Percentiles rank a stretch among this genome's conserved stretches.
phyloP scores from a whole-genome alignment of 345 rosid genomes.

The Melaleuca quinquenervia region DNA sequence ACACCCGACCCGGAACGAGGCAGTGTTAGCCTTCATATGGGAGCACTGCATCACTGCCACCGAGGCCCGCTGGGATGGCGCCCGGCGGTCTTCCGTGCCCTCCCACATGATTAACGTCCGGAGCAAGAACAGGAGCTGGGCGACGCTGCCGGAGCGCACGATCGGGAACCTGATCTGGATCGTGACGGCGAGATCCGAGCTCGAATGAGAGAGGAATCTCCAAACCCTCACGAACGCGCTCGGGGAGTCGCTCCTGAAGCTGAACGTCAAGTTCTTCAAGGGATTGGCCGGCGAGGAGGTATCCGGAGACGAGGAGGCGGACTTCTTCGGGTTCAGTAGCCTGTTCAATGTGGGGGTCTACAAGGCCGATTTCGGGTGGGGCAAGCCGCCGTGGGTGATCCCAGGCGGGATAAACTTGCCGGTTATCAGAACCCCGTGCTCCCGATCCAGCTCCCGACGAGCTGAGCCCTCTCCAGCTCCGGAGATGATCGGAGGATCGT shows the following conservation, averaged over 20 bases:
- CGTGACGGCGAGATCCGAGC: not conserved
- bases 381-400: slow-evolving; percentile 14
- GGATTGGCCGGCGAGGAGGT: slow-evolving; percentile 1
- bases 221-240: not conserved
- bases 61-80: slow-evolving; percentile 7
- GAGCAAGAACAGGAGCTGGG: not conserved
- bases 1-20: slow-evolving; percentile 37
- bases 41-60: slow-evolving; percentile 15
- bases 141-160: slow-evolving; percentile 15
- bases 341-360: slow-evolving; percentile 7
- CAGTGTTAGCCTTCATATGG: slow-evolving; percentile 38
- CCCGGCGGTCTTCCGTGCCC: slow-evolving; percentile 14
- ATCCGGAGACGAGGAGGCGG: not conserved
- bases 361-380: slow-evolving; percentile 22
- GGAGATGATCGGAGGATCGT: not conserved
- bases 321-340: slow-evolving; percentile 12
- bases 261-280: slow-evolving; percentile 5
- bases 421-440: slow-evolving; percentile 1
- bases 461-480: slow-evolving; percentile 1
- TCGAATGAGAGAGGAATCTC: slow-evolving; percentile 1
- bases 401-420: not conserved
- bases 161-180: slow-evolving; percentile 33
- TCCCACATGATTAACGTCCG: slow-evolving; percentile 25
- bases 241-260: not conserved
- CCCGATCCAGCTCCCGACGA: slow-evolving; percentile 4